These are phyloP conservation scores for Syncephalastrum monosporum DNA, from an alignment of 371 early-diverging fungal genomes.

Conservation along the genomic window DNA sequence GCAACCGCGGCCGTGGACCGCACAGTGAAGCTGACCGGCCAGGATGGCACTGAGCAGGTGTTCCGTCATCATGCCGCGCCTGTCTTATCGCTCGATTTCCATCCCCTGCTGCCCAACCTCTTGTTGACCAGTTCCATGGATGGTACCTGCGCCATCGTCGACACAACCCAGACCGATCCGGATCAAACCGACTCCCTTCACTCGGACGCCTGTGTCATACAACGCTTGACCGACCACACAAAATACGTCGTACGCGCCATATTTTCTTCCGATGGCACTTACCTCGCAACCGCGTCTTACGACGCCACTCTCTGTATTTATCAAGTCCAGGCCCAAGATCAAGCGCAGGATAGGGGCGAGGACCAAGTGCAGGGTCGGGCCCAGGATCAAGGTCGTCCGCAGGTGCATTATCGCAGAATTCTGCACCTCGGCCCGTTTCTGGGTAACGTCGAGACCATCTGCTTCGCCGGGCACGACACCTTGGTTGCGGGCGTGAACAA, in stretches of 20 bases:
- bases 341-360: neutral
- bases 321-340: constrained; percentile 4
- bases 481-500: constrained; percentile 66
- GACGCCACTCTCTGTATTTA: constrained; percentile 71
- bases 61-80: constrained; percentile 61
- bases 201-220: constrained; percentile 23
- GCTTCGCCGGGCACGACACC: constrained; percentile 42
- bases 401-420: constrained; percentile 21
- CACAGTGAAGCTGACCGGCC: constrained; percentile 55
- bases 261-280: constrained; percentile 61
- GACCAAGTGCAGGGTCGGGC: neutral
- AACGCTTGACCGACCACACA: constrained; percentile 62
- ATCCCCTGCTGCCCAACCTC: constrained; percentile 55
- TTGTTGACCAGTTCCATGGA: constrained; percentile 76
- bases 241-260: constrained; percentile 69
- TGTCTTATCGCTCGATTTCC: constrained; percentile 64
- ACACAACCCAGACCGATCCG: constrained; percentile 44
- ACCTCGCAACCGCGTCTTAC: constrained; percentile 67
- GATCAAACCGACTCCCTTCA: constrained; percentile 10
- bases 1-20: constrained; percentile 67
- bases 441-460: constrained; percentile 62
- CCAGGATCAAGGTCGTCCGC: neutral
- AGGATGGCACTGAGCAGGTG: constrained; percentile 32
- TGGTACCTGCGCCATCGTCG: constrained; percentile 57
- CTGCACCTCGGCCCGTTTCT: constrained; percentile 44